A percentile compares a stretch with the other conserved stretches of the same genome.
Evolutionary conservation across 73 alveolate genomes (phyloP).

Genomic region (Paramecium sexaurelia): DNA sequence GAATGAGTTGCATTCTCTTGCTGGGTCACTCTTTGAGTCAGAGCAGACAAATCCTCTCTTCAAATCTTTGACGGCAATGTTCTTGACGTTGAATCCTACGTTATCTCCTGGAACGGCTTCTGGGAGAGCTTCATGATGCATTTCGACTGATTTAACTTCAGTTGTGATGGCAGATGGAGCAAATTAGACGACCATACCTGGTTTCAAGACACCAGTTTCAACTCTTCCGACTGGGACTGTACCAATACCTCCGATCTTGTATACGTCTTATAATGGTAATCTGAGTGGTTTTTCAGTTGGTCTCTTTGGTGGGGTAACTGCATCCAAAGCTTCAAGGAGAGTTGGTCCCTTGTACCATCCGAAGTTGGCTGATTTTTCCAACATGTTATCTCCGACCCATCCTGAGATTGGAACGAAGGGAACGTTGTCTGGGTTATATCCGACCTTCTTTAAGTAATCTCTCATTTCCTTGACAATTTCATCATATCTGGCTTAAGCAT

Average conservation of each 20-base stretch:
- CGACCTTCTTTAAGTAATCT: conserved; percentile 81
- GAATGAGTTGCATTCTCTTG: conserved; percentile 75
- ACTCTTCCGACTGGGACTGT: conserved; percentile 97
- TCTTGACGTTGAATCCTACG: conserved; percentile 91
- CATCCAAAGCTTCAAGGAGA: conserved; percentile 94
- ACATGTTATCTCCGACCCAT: conserved; percentile 92
- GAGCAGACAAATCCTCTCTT: conserved; percentile 83
- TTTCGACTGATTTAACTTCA: conserved; percentile 93
- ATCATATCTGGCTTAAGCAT: conserved; percentile 85
- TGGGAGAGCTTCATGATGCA: conserved; percentile 93
- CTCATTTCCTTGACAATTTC: conserved; percentile 91
- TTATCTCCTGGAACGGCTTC: conserved; percentile 98
- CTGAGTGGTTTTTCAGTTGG: conserved; percentile 94
- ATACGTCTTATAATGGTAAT: conserved; percentile 94
- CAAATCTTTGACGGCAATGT: conserved; percentile 83
- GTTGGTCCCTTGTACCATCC: conserved; percentile 98
- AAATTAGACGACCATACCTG: conserved; percentile 89
- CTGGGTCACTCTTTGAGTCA: conserved; percentile 81
- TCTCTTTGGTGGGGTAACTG: conserved; percentile 91
- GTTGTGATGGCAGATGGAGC: conserved; percentile 88
- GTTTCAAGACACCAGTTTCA: conserved; percentile 95
- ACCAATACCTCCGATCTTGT: conserved; percentile 95
- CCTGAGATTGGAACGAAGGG: conserved; percentile 97
- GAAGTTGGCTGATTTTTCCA: conserved; percentile 87
- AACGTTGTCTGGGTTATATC: conserved; percentile 87